Percentiles rank a stretch among this genome's conserved stretches.
These are phyloP conservation scores for Pelargonium australe DNA, from an alignment of 441 rosid species.

Conservation along the genomic window DNA sequence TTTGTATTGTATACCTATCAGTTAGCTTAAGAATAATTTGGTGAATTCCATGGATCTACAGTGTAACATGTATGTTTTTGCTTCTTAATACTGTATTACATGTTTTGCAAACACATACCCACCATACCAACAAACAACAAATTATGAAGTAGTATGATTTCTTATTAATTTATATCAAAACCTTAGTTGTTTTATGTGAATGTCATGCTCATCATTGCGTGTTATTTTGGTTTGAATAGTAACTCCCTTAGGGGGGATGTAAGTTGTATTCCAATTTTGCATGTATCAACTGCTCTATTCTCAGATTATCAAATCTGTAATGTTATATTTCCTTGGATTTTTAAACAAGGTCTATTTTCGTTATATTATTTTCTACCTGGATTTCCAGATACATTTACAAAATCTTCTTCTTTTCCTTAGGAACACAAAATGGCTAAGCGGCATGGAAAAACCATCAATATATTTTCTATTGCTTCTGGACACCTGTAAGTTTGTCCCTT, in stretches of 20 bases:
- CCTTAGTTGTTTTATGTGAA: no score
- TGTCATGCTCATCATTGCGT: no score
- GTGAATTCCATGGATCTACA: no score
- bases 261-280: neutral
- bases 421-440: constrained; percentile 64
- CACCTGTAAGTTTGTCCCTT: constrained; percentile 68
- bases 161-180: no score
- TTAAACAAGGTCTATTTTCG: neutral
- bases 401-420: constrained; percentile 32
- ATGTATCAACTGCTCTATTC: neutral
- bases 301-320: neutral
- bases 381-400: neutral
- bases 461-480: constrained; percentile 96
- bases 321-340: neutral
- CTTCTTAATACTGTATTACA: no score
- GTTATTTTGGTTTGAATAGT: no score
- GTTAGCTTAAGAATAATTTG: no score
- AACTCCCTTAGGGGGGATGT: neutral
- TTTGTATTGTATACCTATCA: no score
- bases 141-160: no score
- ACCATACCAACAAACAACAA: no score
- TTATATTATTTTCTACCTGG: neutral
- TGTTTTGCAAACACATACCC: no score
- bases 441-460: constrained; percentile 76
- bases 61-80: no score